A percentile compares a stretch with the other conserved stretches of the same genome.
phyloP scores from a whole-genome alignment of 2,329 filamentous ascomycete genomes.

The Colletotrichum sp. region DNA sequence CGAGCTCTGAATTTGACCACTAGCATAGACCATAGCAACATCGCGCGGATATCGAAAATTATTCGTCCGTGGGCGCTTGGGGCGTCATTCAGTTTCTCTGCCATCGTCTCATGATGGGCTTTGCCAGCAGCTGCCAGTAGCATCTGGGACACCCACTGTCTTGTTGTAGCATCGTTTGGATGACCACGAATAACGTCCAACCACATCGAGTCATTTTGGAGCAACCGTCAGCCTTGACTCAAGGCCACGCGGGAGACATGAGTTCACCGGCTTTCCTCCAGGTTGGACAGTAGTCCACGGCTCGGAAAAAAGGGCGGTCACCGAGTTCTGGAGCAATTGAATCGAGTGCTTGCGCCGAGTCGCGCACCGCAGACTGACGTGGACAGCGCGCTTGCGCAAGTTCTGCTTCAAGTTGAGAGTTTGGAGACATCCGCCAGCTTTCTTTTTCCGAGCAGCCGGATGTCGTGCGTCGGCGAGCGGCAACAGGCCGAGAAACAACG shows the following conservation, averaged over 20 bases:
- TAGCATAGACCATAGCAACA: not conserved
- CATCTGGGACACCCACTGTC: not conserved
- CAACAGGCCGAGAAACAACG: not conserved
- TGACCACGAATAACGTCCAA: not conserved
- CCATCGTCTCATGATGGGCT: not conserved
- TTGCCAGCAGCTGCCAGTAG: not conserved
- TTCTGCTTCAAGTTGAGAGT: not conserved
- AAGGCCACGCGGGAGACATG: not conserved
- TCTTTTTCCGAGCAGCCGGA: not conserved
- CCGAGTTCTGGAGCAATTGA: not conserved
- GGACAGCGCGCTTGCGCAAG: not conserved
- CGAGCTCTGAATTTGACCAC: not conserved
- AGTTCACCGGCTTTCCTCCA: not conserved
- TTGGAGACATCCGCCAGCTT: not conserved
- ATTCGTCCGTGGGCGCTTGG: not conserved
- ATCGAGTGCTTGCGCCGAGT: not conserved
- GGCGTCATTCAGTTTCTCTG: not conserved
- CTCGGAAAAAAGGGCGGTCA: not conserved
- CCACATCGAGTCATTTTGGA: not conserved
- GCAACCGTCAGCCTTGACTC: not conserved
- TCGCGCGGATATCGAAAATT: not conserved
- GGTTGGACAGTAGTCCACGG: not conserved
- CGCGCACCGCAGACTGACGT: not conserved
- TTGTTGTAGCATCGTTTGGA: not conserved
- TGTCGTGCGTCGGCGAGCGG: not conserved